A percentile compares a stretch with the other conserved stretches of the same genome.
phyloP scores from a whole-genome alignment of 805 yeast species.

The Wickerhamiella galacta region DNA sequence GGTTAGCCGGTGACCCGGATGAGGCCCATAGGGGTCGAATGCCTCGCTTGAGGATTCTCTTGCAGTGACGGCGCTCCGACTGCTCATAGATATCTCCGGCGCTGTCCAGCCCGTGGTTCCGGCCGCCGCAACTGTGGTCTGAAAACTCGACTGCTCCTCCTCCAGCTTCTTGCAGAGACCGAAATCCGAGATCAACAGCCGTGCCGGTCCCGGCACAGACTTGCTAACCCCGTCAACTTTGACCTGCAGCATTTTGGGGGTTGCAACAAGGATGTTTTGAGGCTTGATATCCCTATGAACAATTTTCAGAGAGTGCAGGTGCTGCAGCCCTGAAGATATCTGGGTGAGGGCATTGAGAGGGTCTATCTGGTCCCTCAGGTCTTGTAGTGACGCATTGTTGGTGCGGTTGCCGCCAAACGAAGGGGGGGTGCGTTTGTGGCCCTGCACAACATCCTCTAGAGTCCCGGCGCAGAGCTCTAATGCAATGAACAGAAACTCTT shows the following conservation, averaged over 20 bases:
- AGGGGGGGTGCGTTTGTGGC: slow-evolving; percentile 23
- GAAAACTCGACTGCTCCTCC: slow-evolving; percentile 79
- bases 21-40: slow-evolving; percentile 10
- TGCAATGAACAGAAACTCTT: slow-evolving; percentile 80
- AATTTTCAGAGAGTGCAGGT: slow-evolving; percentile 74
- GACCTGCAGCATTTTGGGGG: slow-evolving; percentile 26
- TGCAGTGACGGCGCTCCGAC: neutral
- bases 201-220: slow-evolving; percentile 27
- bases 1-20: slow-evolving; percentile 41
- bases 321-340: slow-evolving; percentile 68
- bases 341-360: slow-evolving; percentile 39
- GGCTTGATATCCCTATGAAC: slow-evolving; percentile 94
- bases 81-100: slow-evolving; percentile 42
- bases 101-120: slow-evolving; percentile 99
- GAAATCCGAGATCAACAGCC: slow-evolving; percentile 83
- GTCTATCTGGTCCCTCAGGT: slow-evolving; percentile 20
- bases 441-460: slow-evolving; percentile 54
- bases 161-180: slow-evolving; percentile 89
- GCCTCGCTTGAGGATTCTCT: neutral
- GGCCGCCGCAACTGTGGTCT: slow-evolving; percentile 83
- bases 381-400: neutral
- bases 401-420: neutral
- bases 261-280: slow-evolving; percentile 76
- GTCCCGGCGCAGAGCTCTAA: slow-evolving; percentile 82
- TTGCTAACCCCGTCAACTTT: slow-evolving; percentile 9